Evolutionary conservation across 129 eudicot genomes (phyloP), one percentile per base, ranked within the genome.

Genomic region (Chrysanthemum makinoi): DNA sequence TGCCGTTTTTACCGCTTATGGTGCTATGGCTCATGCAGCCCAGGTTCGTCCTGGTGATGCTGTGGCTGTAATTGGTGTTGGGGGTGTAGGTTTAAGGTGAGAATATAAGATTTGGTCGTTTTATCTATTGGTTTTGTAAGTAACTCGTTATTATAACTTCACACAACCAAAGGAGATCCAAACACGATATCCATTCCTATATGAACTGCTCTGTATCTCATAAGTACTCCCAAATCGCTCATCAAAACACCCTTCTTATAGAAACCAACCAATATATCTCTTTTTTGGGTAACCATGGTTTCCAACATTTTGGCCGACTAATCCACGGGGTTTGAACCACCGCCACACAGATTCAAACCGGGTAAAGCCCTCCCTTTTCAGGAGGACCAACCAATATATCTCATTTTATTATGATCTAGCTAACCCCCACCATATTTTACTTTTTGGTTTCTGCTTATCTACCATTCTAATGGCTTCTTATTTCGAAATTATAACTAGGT

Each of bases 21-120:
- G 99, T 52, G 99, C 97, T 33, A 90, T 95, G 99, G 94, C 89
- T 80, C 99, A 95, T 83, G 99, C 99, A 49, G 99, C 99, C 78
- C 85, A 88, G 79, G 96, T 95, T 68, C 95, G 96, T 18, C 89
- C 96, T 49, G 99, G 99, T 75, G 97, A 95, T 83, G 77, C 97
- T 22, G 69, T 95, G 80, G 97, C 97, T 63, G 96, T 95, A 46
- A 95, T 95, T 65, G 99, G 99, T 67, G 84, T 90, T 16, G 99
- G 99, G 15, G 99, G 99, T 81, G 99, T 95, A 62, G 99, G 99
- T 74, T 87, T 93, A 65, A 95, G 99, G 99, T 95, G 79, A 72
- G 61, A 51, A 66, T 44, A 53, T 74, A 66, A 65, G 10, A 18
- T 60, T 10, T 13, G 14, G 12, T 62, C 12, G 12, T 15, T 33